phyloP scores from a whole-genome alignment of 2,329 filamentous ascomycete species.

The Cladosporium sp. region DNA sequence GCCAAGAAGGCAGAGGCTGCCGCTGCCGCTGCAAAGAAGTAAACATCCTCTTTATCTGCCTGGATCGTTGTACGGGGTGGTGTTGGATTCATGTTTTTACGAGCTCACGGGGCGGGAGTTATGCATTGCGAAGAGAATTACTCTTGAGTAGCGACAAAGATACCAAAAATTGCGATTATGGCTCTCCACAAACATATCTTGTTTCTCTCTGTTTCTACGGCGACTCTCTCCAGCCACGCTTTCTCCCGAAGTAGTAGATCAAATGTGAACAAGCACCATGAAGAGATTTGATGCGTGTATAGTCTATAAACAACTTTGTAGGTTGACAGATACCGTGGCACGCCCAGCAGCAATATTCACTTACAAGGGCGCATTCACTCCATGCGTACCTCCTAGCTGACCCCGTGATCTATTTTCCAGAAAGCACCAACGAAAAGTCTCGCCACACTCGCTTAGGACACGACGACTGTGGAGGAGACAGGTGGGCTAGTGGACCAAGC shows the following conservation, averaged over 20 bases:
- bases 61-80: not conserved
- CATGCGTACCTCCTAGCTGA: not conserved
- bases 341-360: too few relatives aligned
- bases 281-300: too few relatives aligned
- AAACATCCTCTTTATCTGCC: not conserved
- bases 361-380: not conserved
- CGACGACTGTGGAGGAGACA: conserved; percentile 6
- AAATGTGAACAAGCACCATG: too few relatives aligned
- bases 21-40: conserved; percentile 22
- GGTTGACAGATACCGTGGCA: too few relatives aligned
- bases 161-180: conserved; percentile 12
- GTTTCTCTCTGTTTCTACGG: too few relatives aligned
- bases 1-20: conserved; percentile 23
- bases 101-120: conserved; percentile 9
- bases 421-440: not conserved
- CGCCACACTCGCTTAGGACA: not conserved
- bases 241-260: too few relatives aligned
- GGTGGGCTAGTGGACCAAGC: not conserved
- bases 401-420: not conserved
- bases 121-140: conserved; percentile 1
- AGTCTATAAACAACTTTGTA: too few relatives aligned
- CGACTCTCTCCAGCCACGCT: too few relatives aligned
- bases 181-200: not conserved
- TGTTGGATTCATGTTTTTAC: conserved; percentile 4
- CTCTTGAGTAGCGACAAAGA: conserved; percentile 11